Base-by-base conservation (phyloP, 1,284 basidiomycete species). In the Puccinia polysora region DNA sequence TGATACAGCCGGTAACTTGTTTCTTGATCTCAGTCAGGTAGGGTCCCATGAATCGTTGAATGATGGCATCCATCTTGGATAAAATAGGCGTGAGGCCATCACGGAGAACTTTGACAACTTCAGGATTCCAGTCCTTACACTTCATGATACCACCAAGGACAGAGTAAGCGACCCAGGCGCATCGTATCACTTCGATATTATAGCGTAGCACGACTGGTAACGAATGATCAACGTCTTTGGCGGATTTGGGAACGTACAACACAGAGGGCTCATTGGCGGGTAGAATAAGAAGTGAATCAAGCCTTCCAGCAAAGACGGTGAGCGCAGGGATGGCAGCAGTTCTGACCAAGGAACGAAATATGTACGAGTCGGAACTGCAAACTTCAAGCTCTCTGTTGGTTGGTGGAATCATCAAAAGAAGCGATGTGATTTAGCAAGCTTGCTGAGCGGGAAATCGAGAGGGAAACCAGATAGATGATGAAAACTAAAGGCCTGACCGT, bases 1-100 rank as follows among this genome's bases (percentile, higher is more conserved):
- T 36, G 30, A 69, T 69, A 10, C 56, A 40, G 4, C 25, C 38
- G 32, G 43, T 69, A 0, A 60, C 56, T 30, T 59, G 55, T 18
- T 45, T 52, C 55, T 69, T 69, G 32, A 69, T 60, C 10, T 60
- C 56, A 8, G 38, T 4, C 4, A 69, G 23, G 15, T 69, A 69
- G 1, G 67, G 67, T 8, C 67, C 67, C 67, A 69, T 69, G 32
- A 69, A 69, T 36, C 49, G 53, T 45, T 69, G 67, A 6, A 69
- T 36, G 25, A 60, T 52, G 7, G 67, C 67, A 49, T 69, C 67
- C 45, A 69, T 49, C 23, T 59, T 69, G 12, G 56, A 59, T 49
- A 49, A 34, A 52, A 69, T 59, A 18, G 67, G 67, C 6, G n/a
- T 25, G 5, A 69, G 28, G 4, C 67, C 67, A n/a, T 69, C 67